These are phyloP conservation scores for Fagopyrum esculentum DNA, from an alignment of 148 eudicot species.

Conservation along the genomic window DNA sequence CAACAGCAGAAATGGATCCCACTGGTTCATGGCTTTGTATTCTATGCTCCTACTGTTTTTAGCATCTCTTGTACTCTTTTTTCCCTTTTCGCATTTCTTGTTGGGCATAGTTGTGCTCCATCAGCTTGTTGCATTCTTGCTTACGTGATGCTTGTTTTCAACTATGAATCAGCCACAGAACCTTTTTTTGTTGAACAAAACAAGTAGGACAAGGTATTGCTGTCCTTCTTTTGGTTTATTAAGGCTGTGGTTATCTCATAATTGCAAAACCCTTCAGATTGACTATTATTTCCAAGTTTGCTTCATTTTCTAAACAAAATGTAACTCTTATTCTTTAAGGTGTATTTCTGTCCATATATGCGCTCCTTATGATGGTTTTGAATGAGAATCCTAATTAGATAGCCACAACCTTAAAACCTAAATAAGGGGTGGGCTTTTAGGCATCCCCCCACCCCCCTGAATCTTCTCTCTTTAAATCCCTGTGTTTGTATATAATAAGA, in stretches of 20 bases:
- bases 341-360: not conserved
- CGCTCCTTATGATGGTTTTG: not conserved
- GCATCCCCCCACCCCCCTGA: not conserved
- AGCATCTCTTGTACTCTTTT: not conserved
- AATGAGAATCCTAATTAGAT: not conserved
- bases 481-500: not conserved
- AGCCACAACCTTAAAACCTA: too few species aligned
- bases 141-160: not conserved
- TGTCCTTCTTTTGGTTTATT: not conserved
- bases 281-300: not conserved
- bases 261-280: not conserved
- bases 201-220: not conserved
- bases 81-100: not conserved
- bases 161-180: not conserved
- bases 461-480: not conserved
- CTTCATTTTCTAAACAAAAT: not conserved
- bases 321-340: not conserved
- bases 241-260: not conserved
- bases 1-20: conserved; percentile 29
- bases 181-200: not conserved
- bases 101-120: not conserved
- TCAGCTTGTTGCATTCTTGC: not conserved
- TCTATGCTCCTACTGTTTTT: not conserved
- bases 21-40: conserved; percentile 17
- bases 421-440: not conserved